A percentile compares a stretch with the other conserved stretches of the same genome.
Conservation (phyloP, 2,329 filamentous ascomycete species). For the Akanthomyces uredinophilus region DNA sequence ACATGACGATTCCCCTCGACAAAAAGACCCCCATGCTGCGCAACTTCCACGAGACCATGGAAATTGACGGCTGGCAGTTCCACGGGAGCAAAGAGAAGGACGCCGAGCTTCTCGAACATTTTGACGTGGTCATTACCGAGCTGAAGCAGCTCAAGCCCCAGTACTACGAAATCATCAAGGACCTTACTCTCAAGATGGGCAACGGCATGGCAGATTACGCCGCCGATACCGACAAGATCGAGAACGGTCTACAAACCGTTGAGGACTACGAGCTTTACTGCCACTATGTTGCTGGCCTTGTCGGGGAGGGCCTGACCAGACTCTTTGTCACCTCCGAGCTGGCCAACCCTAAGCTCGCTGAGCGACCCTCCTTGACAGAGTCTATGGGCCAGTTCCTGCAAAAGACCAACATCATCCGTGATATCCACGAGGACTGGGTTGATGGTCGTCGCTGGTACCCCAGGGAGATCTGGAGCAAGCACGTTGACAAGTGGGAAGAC, state of each 20-base stretch:
- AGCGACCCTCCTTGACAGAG: constrained; percentile 76
- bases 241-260: constrained; percentile 74
- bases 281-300: constrained; percentile 97
- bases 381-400: constrained; percentile 97
- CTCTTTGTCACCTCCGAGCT: constrained; percentile 84
- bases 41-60: constrained; percentile 72
- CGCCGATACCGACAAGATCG: constrained; percentile 73
- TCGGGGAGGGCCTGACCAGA: constrained; percentile 86
- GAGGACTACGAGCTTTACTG: constrained; percentile 95
- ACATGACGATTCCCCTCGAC: constrained; percentile 81
- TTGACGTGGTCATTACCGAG: constrained; percentile 80
- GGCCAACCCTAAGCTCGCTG: constrained; percentile 77
- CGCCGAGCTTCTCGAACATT: constrained; percentile 83
- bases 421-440: constrained; percentile 82
- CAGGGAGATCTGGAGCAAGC: constrained; percentile 93
- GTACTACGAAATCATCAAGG: constrained; percentile 82
- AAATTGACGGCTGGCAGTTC: constrained; percentile 86
- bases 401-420: constrained; percentile 98
- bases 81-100: constrained; percentile 91
- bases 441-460: constrained; percentile 93
- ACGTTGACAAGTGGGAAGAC: constrained; percentile 85
- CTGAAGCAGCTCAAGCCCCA: constrained; percentile 81
- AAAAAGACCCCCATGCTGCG: constrained; percentile 84
- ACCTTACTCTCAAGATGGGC: constrained; percentile 92
- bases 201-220: constrained; percentile 98